phyloP scores from a whole-genome alignment of 208 protist genomes.

The Blastocrithidia nonstop region DNA sequence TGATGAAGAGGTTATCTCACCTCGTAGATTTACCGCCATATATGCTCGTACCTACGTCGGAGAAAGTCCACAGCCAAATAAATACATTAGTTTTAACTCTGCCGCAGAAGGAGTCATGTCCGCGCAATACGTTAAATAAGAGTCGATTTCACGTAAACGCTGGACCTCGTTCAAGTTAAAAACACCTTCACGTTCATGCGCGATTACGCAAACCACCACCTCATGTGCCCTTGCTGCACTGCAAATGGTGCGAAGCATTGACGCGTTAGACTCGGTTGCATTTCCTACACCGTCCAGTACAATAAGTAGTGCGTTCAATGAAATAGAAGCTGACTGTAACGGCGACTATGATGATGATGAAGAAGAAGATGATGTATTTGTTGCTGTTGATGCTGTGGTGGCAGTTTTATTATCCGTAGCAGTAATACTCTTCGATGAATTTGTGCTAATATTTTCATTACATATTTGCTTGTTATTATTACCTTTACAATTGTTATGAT shows the following conservation, averaged over 20 bases:
- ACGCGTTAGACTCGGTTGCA: conserved; percentile 6
- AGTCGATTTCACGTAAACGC: conserved; percentile 17
- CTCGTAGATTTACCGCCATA: conserved; percentile 44
- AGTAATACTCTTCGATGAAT: too few relatives aligned
- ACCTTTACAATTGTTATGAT: not conserved
- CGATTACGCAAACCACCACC: conserved; percentile 21
- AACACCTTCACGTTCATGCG: conserved; percentile 18
- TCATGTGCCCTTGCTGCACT: conserved; percentile 6
- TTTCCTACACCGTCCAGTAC: conserved; percentile 30
- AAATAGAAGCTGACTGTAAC: too few relatives aligned
- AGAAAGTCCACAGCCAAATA: conserved; percentile 44
- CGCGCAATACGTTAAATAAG: conserved; percentile 20
- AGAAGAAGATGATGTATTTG: too few relatives aligned
- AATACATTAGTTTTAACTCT: conserved; percentile 61
- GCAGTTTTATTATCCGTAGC: too few relatives aligned
- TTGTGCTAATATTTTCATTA: too few relatives aligned
- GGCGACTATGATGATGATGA: too few relatives aligned
- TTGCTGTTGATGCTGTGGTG: too few relatives aligned
- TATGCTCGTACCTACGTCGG: conserved; percentile 11
- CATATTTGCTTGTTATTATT: not conserved
- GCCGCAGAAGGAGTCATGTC: conserved; percentile 42
- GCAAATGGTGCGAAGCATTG: conserved; percentile 19
- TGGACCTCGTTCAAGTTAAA: conserved; percentile 15
- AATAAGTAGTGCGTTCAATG: conserved; percentile 33
- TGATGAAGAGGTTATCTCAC: conserved; percentile 29